Conservation (phyloP, 345 rosid genomes). For the Xanthoceras sorbifolium region DNA sequence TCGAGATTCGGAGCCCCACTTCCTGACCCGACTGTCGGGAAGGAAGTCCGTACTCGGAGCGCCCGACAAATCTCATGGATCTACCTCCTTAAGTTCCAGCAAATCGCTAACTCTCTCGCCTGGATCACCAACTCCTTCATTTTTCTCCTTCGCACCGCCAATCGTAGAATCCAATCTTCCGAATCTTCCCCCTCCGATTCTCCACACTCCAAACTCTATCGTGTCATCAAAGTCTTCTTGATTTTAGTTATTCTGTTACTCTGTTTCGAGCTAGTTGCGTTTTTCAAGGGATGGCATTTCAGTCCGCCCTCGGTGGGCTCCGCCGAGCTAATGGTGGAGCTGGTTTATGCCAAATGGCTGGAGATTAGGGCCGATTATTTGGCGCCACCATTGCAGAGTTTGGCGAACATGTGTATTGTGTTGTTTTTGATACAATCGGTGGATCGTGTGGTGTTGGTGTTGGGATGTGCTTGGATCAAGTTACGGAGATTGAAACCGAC, state of each 20-base stretch:
- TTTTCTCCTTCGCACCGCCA: conserved; percentile 66
- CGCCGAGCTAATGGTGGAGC: conserved; percentile 57
- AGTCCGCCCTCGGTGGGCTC: conserved; percentile 71
- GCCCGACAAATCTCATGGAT: conserved; percentile 76
- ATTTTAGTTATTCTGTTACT: conserved; percentile 55
- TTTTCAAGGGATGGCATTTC: conserved; percentile 92
- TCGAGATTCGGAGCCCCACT: conserved; percentile 48
- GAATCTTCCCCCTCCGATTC: conserved; percentile 36
- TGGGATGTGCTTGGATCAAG: conserved; percentile 86
- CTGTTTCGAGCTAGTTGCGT: conserved; percentile 72
- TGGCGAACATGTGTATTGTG: conserved; percentile 74
- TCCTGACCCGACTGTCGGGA: conserved; percentile 46
- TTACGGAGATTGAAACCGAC: conserved; percentile 63
- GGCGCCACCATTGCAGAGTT: conserved; percentile 78
- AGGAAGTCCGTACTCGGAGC: conserved; percentile 59
- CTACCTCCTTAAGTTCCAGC: conserved; percentile 66
- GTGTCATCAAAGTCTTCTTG: conserved; percentile 56
- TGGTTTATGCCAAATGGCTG: conserved; percentile 70
- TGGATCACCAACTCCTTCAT: conserved; percentile 51
- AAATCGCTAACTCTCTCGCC: conserved; percentile 54
- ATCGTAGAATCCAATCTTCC: conserved; percentile 60
- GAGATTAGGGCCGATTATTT: conserved; percentile 64
- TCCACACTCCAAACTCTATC: conserved; percentile 56
- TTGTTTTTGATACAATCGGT: conserved; percentile 82
- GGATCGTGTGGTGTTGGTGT: conserved; percentile 65